A percentile compares a stretch with the other conserved stretches of the same genome.
Conservation (phyloP, 1,284 basidiomycete species). For the Irpex sp. region DNA sequence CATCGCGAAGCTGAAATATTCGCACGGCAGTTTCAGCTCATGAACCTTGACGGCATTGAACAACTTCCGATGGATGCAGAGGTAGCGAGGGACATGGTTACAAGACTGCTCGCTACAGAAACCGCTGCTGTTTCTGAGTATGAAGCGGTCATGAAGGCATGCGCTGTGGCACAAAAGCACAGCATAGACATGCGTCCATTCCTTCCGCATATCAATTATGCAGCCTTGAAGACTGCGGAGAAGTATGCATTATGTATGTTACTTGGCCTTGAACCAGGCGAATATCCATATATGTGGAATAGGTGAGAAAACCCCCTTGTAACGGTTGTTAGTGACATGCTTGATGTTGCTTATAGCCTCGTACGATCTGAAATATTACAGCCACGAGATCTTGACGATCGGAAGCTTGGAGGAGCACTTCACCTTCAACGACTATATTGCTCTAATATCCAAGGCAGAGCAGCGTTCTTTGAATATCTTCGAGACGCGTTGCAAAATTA, state of each 20-base stretch:
- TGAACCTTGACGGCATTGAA: slow-evolving; percentile 3
- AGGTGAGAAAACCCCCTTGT: slow-evolving; percentile 12
- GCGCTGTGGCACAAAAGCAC: slow-evolving; percentile 40
- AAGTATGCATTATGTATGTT: slow-evolving; percentile 47
- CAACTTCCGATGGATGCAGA: slow-evolving; percentile 17
- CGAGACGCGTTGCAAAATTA: slow-evolving; percentile 51
- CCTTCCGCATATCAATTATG: slow-evolving; percentile 49
- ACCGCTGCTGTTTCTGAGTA: slow-evolving; percentile 55
- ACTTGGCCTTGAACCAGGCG: slow-evolving; percentile 33
- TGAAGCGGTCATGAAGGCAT: slow-evolving; percentile 49
- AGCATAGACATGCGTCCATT: slow-evolving; percentile 41
- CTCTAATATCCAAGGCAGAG: slow-evolving; percentile 45
- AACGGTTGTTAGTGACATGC: not conserved
- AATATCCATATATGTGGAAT: slow-evolving; percentile 54
- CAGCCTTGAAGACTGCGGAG: slow-evolving; percentile 46
- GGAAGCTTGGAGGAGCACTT: slow-evolving; percentile 46
- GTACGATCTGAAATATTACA: slow-evolving; percentile 55
- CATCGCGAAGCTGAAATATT: slow-evolving; percentile 44
- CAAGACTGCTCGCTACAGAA: slow-evolving; percentile 42
- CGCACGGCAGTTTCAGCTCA: slow-evolving; percentile 33
- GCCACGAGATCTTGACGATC: slow-evolving; percentile 43
- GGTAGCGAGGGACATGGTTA: slow-evolving; percentile 38
- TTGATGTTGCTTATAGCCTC: slow-evolving; percentile 31
- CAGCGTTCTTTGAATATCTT: slow-evolving; percentile 60
- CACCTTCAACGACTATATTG: slow-evolving; percentile 59